Evolutionary conservation across 2,329 filamentous ascomycete genomes (phyloP), one percentile per base, ranked within the genome.

Genomic region (Microcyclospora pomicola): DNA sequence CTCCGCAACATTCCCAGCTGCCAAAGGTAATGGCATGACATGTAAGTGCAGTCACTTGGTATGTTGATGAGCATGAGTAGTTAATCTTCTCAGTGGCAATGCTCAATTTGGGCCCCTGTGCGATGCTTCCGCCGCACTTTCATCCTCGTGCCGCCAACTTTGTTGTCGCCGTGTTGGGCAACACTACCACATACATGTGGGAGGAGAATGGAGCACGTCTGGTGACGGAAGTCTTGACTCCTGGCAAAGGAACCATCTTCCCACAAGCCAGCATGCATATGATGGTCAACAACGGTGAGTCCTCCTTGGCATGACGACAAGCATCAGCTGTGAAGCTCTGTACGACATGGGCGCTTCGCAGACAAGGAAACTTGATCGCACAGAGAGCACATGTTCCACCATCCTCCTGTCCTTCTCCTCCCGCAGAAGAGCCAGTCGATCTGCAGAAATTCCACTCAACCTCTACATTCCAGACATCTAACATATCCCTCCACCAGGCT

Each of bases 111-210:
- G 69, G 68, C 0, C 66, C 68, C 2, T 72, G 68, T 48, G 61
- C 63, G 12, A 70, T 71, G 62, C 56, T 72, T 12, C 64, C 67
- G 11, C 64, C 66, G 5, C 69, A 71, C 47, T 56, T 62, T 15
- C 69, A 73, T 43, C 65, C 66, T 1, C 58, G 68, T 6, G 69
- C 65, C 2, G 59, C 60, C 15, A 72, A 72, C 43, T 60, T 63
- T 29, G 68, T 71, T 10, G 60, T 69, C 5, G 61, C 63, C 0
- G 54, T 69, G 14, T 51, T 55, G 13, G 68, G 68, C n/a, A 66
- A 61, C 30, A 70, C 64, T 5, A 63, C 62, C 31, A 71, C 66
- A 9, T 71, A 60, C 49, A 71, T 71, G 66, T 60, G 64, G 32
- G 58, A 63, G 37, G 68, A 72, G 51, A 72, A 72, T 40, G 68